Conservation (phyloP, 2,329 filamentous ascomycete species). For the Thelonectria rubi region DNA sequence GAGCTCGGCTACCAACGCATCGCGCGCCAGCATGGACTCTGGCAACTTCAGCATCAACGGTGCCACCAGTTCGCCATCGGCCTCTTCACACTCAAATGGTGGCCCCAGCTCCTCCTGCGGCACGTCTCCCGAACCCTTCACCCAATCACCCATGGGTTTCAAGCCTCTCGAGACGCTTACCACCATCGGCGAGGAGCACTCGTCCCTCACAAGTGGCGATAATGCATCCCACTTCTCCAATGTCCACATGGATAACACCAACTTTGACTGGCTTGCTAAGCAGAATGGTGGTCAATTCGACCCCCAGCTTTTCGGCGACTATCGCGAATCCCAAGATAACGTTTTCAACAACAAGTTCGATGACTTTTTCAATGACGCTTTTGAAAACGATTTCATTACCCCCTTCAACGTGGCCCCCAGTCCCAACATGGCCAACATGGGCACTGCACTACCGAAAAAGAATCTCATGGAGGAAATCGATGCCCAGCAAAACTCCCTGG, state of each 20-base stretch:
- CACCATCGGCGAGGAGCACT: slow-evolving; percentile 73
- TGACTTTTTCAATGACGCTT: slow-evolving; percentile 78
- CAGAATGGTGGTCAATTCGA: slow-evolving; percentile 90
- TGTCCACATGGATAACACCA: slow-evolving; percentile 57
- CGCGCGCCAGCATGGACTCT: slow-evolving; percentile 62
- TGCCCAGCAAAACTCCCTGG: slow-evolving; percentile 73
- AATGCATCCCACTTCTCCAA: slow-evolving; percentile 46
- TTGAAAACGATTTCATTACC: slow-evolving; percentile 81
- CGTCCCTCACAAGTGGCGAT: slow-evolving; percentile 51
- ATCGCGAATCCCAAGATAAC: slow-evolving; percentile 88
- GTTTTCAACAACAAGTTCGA: slow-evolving; percentile 77
- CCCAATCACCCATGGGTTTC: slow-evolving; percentile 73
- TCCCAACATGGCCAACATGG: slow-evolving; percentile 44
- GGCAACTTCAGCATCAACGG: slow-evolving; percentile 56
- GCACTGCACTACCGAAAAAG: slow-evolving; percentile 58
- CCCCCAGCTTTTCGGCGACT: slow-evolving; percentile 89
- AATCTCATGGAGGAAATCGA: slow-evolving; percentile 83
- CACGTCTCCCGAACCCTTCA: slow-evolving; percentile 80
- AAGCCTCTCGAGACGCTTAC: slow-evolving; percentile 70
- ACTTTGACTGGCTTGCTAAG: slow-evolving; percentile 78
- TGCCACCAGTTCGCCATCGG: slow-evolving; percentile 71
- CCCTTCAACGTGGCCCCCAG: slow-evolving; percentile 76
- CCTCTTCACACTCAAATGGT: slow-evolving; percentile 67
- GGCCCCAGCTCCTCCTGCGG: slow-evolving; percentile 74
- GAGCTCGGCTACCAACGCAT: slow-evolving; percentile 56